Percentiles rank a stretch among this genome's conserved stretches.
phyloP scores from a whole-genome alignment of 257 asterid species.

The Solanum arcanum region DNA sequence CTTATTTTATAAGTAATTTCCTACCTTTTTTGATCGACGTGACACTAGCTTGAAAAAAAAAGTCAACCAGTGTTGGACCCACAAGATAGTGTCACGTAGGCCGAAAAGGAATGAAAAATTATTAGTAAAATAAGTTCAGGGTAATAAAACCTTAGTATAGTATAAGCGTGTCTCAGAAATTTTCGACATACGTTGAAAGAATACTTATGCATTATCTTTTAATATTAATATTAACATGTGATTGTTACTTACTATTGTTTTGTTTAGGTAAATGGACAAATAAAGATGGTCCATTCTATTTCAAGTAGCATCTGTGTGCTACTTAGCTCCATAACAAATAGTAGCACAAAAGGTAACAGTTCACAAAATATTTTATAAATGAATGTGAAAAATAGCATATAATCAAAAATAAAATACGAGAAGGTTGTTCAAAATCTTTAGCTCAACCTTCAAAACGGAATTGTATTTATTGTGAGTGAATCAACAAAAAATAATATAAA shows the following conservation, averaged over 20 bases:
- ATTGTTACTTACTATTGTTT: background rate
- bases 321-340: background rate
- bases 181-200: fast-evolving
- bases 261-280: background rate
- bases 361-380: background rate
- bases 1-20: too few relatives aligned
- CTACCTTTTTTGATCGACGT: too few relatives aligned
- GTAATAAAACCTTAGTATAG: too few relatives aligned
- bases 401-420: background rate
- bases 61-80: too few relatives aligned
- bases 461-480: background rate
- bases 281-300: background rate
- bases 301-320: background rate
- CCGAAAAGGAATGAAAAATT: fast-evolving
- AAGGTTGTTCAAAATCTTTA: background rate
- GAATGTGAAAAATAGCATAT: background rate
- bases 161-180: too few relatives aligned
- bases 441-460: background rate
- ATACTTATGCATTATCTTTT: too few relatives aligned
- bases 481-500: background rate
- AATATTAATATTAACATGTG: background rate
- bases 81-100: too few relatives aligned
- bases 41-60: too few relatives aligned
- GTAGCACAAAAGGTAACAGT: background rate
- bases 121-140: too few relatives aligned